Evolutionary conservation across 441 rosid genomes (phyloP).

Genomic region (Hura crepitans): DNA sequence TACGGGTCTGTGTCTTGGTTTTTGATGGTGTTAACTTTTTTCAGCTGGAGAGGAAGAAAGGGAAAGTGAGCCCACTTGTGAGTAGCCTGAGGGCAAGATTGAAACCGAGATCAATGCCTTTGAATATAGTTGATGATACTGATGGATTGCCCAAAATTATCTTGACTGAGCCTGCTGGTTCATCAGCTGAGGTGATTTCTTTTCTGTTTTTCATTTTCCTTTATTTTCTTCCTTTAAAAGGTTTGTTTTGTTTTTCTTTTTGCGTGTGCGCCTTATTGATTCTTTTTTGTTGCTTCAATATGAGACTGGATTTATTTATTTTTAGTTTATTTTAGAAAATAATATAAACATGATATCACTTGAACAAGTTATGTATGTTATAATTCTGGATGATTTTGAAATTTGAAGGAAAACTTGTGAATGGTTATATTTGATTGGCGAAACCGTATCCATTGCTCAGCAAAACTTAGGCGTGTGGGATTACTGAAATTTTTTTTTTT

Average conservation of each 20-base stretch:
- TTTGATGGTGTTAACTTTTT: conserved; percentile 17
- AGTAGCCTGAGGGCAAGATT: conserved; percentile 39
- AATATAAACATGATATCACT: no score
- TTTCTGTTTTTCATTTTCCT: background rate
- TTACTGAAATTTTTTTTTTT: background rate
- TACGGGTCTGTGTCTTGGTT: background rate
- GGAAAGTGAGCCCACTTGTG: conserved; percentile 50
- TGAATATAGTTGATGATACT: conserved; percentile 52
- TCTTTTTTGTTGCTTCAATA: background rate
- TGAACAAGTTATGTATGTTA: background rate
- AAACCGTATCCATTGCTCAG: background rate
- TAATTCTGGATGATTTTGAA: background rate
- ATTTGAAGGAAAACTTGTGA: background rate
- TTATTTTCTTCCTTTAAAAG: background rate
- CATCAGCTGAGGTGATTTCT: conserved; percentile 62
- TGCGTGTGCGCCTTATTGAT: background rate
- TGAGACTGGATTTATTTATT: background rate
- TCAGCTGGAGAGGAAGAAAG: conserved; percentile 60
- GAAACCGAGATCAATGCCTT: conserved; percentile 49
- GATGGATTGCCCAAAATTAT: conserved; percentile 62
- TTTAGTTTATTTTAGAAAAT: no score
- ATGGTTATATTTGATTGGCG: background rate
- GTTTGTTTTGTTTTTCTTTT: no score
- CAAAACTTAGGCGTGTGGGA: background rate
- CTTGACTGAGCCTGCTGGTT: conserved; percentile 74